Evolutionary conservation across 805 yeast species (phyloP).

Genomic region (Ogataea trehaloabstinens): DNA sequence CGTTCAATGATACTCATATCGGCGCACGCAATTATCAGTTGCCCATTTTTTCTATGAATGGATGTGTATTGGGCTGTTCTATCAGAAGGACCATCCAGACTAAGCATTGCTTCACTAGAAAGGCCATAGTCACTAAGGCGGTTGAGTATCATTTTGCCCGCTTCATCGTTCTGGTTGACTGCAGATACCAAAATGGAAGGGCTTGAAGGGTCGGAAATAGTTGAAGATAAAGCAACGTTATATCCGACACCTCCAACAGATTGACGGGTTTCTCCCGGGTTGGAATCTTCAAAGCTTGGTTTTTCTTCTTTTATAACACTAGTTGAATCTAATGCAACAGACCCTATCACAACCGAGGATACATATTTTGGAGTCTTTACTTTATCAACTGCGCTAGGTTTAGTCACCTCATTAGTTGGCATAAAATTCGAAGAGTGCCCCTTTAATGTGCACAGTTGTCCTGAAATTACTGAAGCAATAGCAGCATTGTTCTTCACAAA

Average conservation of each 20-base stretch:
- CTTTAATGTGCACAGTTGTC: conserved; percentile 41
- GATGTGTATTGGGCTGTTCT: conserved; percentile 69
- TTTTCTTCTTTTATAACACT: conserved; percentile 39
- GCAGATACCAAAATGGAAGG: conserved; percentile 47
- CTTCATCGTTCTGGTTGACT: conserved; percentile 54
- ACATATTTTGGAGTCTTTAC: conserved; percentile 5
- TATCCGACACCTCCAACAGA: conserved; percentile 84
- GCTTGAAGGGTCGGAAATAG: conserved; percentile 32
- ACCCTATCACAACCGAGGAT: conserved; percentile 58
- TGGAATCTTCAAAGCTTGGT: conserved; percentile 55
- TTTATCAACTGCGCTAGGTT: neutral
- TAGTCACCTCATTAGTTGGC: neutral
- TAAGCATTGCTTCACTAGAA: conserved; percentile 40
- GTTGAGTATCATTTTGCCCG: conserved; percentile 42
- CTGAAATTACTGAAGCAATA: conserved; percentile 67
- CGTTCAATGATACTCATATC: conserved; percentile 75
- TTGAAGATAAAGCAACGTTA: conserved; percentile 69
- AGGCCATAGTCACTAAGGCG: conserved; percentile 28
- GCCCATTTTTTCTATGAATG: conserved; percentile 59
- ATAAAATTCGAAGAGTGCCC: neutral
- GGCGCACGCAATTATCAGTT: conserved; percentile 71
- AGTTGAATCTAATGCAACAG: conserved; percentile 72
- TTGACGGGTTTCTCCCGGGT: conserved; percentile 59
- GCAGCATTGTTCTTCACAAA: conserved; percentile 77
- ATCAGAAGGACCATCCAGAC: conserved; percentile 4